A percentile compares a stretch with the other conserved stretches of the same genome.
phyloP scores from a whole-genome alignment of 768 basidiomycete species.

The Phaeotremella skinneri region DNA sequence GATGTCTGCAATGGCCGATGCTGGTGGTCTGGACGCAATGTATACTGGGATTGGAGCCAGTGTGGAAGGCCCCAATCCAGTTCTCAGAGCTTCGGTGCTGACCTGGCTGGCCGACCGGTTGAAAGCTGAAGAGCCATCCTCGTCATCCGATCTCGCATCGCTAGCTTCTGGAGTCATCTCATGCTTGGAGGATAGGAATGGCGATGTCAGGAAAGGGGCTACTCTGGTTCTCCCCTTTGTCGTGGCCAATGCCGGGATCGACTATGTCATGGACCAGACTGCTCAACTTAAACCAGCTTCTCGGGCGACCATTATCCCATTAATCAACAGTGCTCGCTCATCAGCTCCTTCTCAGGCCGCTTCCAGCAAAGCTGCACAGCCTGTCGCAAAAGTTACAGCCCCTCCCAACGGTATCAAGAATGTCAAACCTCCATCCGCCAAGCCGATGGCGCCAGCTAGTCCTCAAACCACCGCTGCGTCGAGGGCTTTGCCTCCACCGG shows the following conservation, averaged over 20 bases:
- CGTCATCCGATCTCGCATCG: slow-evolving; percentile 63
- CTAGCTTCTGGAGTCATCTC: slow-evolving; percentile 67
- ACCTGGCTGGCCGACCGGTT: slow-evolving; percentile 46
- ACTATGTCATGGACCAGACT: slow-evolving; percentile 81
- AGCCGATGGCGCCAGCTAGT: slow-evolving; percentile 13
- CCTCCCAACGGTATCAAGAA: not conserved
- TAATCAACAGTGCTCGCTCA: slow-evolving; percentile 73
- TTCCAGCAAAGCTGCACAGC: slow-evolving; percentile 34
- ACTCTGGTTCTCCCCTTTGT: slow-evolving; percentile 74
- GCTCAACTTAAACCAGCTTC: slow-evolving; percentile 88
- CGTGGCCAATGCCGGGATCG: slow-evolving; percentile 72
- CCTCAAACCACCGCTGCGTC: slow-evolving; percentile 26
- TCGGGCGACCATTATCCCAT: slow-evolving; percentile 72
- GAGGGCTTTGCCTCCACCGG: slow-evolving; percentile 26
- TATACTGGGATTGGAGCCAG: slow-evolving; percentile 72
- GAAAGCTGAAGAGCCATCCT: slow-evolving; percentile 56
- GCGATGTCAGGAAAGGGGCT: slow-evolving; percentile 88
- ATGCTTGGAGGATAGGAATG: slow-evolving; percentile 84
- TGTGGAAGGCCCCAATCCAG: slow-evolving; percentile 77
- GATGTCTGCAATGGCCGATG: slow-evolving; percentile 75
- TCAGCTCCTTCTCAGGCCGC: slow-evolving; percentile 21
- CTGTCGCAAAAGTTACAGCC: slow-evolving; percentile 33
- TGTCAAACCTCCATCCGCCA: slow-evolving; percentile 48
- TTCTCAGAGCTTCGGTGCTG: slow-evolving; percentile 64
- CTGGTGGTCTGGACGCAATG: slow-evolving; percentile 80